These are phyloP conservation scores for Zelonia costaricensis DNA, from an alignment of 208 protist species.

Conservation along the genomic window DNA sequence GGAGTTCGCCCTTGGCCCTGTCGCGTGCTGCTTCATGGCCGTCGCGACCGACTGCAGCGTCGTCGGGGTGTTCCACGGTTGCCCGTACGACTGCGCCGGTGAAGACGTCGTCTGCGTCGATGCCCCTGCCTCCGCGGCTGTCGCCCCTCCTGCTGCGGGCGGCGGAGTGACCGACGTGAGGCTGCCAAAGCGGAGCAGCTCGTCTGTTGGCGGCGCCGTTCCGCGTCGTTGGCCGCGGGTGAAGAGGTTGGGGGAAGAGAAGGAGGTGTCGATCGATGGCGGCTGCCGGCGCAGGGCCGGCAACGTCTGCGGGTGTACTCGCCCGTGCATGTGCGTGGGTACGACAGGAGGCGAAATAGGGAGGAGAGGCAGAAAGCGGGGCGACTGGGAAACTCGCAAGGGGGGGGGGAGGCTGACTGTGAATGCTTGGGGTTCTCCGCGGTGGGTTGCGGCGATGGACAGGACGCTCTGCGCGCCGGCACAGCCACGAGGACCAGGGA, in stretches of 20 bases:
- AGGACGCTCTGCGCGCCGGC: no score
- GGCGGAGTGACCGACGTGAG: neutral
- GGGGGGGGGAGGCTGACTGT: no score
- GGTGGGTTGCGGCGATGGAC: no score
- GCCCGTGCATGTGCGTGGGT: conserved; percentile 12
- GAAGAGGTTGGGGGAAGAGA: neutral
- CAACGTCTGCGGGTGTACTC: neutral
- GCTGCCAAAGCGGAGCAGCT: neutral
- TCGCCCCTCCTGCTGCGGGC: no score
- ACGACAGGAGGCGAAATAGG: no score
- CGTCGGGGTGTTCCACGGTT: conserved; percentile 19
- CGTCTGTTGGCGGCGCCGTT: neutral
- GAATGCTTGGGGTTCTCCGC: no score
- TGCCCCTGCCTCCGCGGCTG: no score
- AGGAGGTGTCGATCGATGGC: neutral
- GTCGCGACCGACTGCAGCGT: conserved; percentile 9
- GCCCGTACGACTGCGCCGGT: conserved; percentile 3
- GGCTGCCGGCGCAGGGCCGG: conserved; percentile 1
- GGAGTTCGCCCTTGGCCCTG: neutral
- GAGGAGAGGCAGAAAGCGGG: no score
- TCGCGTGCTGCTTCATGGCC: neutral
- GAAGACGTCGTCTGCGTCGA: neutral
- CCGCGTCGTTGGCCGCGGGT: neutral
- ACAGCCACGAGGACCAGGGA: no score
- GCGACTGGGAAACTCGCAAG: no score